Evolutionary conservation across 139 green algal genomes (phyloP).

Genomic region (Coelastrella sp.): DNA sequence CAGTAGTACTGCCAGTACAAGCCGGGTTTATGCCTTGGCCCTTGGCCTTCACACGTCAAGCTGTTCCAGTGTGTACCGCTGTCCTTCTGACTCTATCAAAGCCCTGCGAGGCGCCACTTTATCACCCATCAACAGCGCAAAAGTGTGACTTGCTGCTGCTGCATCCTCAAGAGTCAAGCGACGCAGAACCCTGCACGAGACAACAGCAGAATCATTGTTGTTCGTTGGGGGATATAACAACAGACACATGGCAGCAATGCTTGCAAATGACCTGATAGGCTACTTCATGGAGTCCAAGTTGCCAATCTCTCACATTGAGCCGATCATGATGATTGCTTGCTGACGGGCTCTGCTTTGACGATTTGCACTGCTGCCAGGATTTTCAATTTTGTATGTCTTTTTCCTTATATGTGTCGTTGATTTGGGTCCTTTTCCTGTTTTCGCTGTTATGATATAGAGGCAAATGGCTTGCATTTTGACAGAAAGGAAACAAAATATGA

Average conservation of each 20-base stretch:
- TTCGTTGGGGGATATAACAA: background rate
- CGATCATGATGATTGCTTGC: background rate
- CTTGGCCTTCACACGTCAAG: slow-evolving; percentile 59
- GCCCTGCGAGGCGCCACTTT: slow-evolving; percentile 64
- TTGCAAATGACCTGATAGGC: no score
- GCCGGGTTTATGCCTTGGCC: background rate
- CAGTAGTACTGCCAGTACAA: no score
- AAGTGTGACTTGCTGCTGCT: slow-evolving; percentile 81
- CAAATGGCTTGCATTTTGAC: no score
- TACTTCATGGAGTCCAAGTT: no score
- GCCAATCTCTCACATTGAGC: background rate
- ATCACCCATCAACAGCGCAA: slow-evolving; percentile 93
- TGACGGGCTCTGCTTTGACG: background rate
- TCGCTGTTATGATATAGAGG: no score
- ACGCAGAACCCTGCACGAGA: slow-evolving; percentile 55
- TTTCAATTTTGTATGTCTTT: no score
- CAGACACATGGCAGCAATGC: background rate
- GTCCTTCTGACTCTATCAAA: slow-evolving; percentile 59
- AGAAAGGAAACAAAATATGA: no score
- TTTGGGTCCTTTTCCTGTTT: no score
- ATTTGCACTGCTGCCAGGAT: no score
- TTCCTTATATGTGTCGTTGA: no score
- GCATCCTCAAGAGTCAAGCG: slow-evolving; percentile 81
- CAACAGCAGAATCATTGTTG: no score
- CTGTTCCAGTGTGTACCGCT: slow-evolving; percentile 41